phyloP scores from a whole-genome alignment of 495 filamentous ascomycete species.

The Penicillium cosmopolitanum region DNA sequence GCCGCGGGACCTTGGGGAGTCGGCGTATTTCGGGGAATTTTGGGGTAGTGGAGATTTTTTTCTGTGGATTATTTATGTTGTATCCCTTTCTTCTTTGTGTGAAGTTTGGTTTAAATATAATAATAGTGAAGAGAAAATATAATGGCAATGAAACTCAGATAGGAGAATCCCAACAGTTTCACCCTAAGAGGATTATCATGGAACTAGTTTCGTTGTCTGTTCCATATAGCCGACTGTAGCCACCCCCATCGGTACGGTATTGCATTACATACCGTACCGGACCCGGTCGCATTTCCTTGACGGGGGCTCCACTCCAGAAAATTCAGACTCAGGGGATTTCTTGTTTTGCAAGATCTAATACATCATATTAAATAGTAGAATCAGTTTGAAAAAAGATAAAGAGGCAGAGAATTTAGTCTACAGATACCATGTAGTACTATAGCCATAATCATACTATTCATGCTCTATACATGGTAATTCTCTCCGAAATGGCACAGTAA shows the following conservation, averaged over 20 bases:
- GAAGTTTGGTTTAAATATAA: no score
- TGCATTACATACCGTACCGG: neutral
- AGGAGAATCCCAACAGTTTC: conserved; percentile 3
- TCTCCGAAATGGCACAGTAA: neutral
- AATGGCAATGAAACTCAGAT: neutral
- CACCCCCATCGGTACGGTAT: neutral
- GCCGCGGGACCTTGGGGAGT: conserved; percentile 5
- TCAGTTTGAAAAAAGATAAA: no score
- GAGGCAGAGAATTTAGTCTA: no score
- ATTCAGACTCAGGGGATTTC: conserved; percentile 2
- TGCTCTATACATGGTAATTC: no score
- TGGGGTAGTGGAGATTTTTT: neutral
- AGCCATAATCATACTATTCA: no score
- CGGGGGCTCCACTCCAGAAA: neutral
- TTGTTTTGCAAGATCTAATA: no score
- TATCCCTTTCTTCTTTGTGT: no score
- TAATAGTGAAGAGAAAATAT: neutral
- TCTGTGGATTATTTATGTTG: no score
- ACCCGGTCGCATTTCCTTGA: neutral
- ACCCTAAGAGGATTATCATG: neutral
- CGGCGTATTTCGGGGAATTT: conserved; percentile 23
- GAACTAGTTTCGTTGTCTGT: neutral
- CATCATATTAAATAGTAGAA: no score
- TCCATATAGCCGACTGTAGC: conserved; percentile 14
- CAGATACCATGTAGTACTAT: no score